A percentile compares a stretch with the other conserved stretches of the same genome.
These are phyloP conservation scores for Crotalaria pallida DNA, from an alignment of 306 rosid genomes.

Conservation along the genomic window DNA sequence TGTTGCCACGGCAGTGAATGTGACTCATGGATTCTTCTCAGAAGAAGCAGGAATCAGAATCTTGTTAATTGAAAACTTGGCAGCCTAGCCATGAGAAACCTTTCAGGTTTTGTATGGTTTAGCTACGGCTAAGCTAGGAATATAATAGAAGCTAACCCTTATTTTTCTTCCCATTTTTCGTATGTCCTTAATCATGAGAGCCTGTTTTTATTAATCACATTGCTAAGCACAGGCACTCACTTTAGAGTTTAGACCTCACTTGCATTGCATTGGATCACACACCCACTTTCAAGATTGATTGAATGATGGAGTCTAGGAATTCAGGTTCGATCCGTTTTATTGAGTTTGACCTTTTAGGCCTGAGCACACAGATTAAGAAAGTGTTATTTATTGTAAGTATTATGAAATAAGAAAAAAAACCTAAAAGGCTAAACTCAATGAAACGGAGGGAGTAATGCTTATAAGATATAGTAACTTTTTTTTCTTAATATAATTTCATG, in stretches of 20 bases:
- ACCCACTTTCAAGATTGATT: not conserved
- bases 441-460: no score
- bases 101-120: not conserved
- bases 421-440: no score
- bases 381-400: no score
- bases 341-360: no score
- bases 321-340: no score
- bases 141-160: not conserved
- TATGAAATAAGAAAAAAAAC: no score
- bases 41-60: slow-evolving; percentile 26
- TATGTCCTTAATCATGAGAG: slow-evolving; percentile 2
- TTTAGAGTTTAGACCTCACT: not conserved
- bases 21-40: slow-evolving; percentile 29
- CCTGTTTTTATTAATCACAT: slow-evolving; percentile 7
- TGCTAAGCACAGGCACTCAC: not conserved
- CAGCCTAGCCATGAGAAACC: slow-evolving; percentile 16
- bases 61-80: slow-evolving; percentile 17
- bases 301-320: no score
- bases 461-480: no score
- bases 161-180: not conserved
- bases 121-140: slow-evolving; percentile 21
- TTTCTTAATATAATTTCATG: no score
- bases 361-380: no score
- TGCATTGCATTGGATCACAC: slow-evolving; percentile 9
- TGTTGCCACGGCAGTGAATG: slow-evolving; percentile 7